Evolutionary conservation across 139 green algal species (phyloP), one percentile per base, ranked within the genome.

Genomic region (Coelastrella sp.): DNA sequence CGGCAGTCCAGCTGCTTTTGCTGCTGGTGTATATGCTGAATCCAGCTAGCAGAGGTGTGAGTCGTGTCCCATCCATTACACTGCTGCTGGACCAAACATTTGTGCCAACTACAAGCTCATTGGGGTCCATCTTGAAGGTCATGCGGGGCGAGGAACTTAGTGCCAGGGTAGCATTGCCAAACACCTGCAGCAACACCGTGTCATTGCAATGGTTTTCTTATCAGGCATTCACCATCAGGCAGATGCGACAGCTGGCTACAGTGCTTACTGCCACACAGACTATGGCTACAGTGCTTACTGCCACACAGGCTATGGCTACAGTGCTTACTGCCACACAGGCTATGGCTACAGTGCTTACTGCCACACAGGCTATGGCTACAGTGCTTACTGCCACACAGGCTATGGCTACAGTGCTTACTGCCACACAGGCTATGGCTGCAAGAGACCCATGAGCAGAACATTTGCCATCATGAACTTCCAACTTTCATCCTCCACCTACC

Each of bases 21-120:
- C 61, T 73, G 49, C 68, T 80, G 20, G 68, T 88, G 84, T 88
- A 88, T 14, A 88, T 20, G 22, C 11, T 81, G 68, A 88, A 88
- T 0, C 84, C 84, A 25, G 84, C 84, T 8, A 88, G 49, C 8
- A 88, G 8, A 8, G 84, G 84, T 24, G 84, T 88, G 20, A 88
- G 84, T 10, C 20, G 19, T 12, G 22, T 65, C 35, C 84, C 68
- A 25, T 88, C 84, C 84, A 88, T 88, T 0, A 88, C 68, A 12
- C 68, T 88, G 49, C 66, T 88, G 68, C 68, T 81, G 49, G 49
- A 72, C 84, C 84, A 88, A 0, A 88, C 8, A 8, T 81, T 68
- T 35, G 68, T 56, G 20, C 58, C n/a, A 0, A 88, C 84, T 9
- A 88, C 84, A 66, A 88, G 49, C 20, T 88, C 84, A 56, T 88